These are phyloP conservation scores for Vicia sativa DNA, from an alignment of 306 rosid genomes.

Conservation along the genomic window DNA sequence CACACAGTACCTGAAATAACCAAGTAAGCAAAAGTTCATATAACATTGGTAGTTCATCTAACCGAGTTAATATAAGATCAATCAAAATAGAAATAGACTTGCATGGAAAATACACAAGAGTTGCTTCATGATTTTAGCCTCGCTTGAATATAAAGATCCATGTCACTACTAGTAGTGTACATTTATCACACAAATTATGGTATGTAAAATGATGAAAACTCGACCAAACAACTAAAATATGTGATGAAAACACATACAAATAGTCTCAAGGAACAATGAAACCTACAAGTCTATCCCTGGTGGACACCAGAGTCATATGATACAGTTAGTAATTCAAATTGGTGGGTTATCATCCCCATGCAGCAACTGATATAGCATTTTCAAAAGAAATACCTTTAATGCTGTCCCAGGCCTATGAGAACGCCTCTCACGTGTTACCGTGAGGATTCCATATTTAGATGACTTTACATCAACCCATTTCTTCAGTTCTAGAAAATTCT, in stretches of 20 bases:
- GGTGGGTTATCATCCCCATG: slow-evolving; percentile 26
- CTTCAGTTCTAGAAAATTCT: slow-evolving; percentile 74
- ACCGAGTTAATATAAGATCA: slow-evolving; percentile 23
- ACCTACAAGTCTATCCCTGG: background rate
- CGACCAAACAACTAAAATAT: background rate
- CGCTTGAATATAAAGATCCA: background rate
- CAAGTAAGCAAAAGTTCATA: slow-evolving; percentile 16
- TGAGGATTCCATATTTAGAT: slow-evolving; percentile 74
- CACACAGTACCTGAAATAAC: slow-evolving; percentile 66
- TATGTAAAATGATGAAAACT: slow-evolving; percentile 20
- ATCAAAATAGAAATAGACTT: slow-evolving; percentile 10
- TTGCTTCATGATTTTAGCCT: slow-evolving; percentile 21
- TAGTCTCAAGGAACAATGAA: slow-evolving; percentile 9
- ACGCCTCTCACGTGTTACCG: slow-evolving; percentile 75
- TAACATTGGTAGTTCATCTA: slow-evolving; percentile 3
- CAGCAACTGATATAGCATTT: slow-evolving; percentile 28
- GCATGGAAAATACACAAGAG: slow-evolving; percentile 23
- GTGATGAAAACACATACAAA: background rate
- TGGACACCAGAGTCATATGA: slow-evolving; percentile 16
- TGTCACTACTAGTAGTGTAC: slow-evolving; percentile 12
- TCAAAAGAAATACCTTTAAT: slow-evolving; percentile 62
- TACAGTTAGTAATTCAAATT: slow-evolving; percentile 23
- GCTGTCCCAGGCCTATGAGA: slow-evolving; percentile 81
- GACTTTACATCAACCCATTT: slow-evolving; percentile 90
- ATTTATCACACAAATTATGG: slow-evolving; percentile 9